Conservation (phyloP, 129 eudicot species). For the Helianthus annuus region HanXRQr2.0-SUNRISE NC_035444.2:6319957-6320456, state of each 20-base stretch:
- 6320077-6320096: slow-evolving; percentile 37
- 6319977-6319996: slow-evolving; percentile 19
- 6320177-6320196: slow-evolving; percentile 24
- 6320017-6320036: slow-evolving; percentile 7
- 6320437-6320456: slow-evolving; percentile 14
- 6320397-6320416: neutral
- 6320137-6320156: neutral
- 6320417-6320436: neutral
- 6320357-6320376: neutral
- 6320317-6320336: neutral
- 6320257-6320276: neutral
- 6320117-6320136: neutral
- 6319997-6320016: slow-evolving; percentile 14
- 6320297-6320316: neutral
- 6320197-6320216: slow-evolving; percentile 24
- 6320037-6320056: slow-evolving; percentile 68
- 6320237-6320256: neutral
- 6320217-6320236: slow-evolving; percentile 16
- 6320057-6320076: slow-evolving; percentile 51
- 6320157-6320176: slow-evolving; percentile 1
- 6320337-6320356: neutral
- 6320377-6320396: neutral
- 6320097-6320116: neutral
- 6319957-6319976: neutral
- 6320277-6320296: neutral